Base-by-base conservation (phyloP, 192 early-diverging fungal genomes). In the Blastocladiella britannica region DNA sequence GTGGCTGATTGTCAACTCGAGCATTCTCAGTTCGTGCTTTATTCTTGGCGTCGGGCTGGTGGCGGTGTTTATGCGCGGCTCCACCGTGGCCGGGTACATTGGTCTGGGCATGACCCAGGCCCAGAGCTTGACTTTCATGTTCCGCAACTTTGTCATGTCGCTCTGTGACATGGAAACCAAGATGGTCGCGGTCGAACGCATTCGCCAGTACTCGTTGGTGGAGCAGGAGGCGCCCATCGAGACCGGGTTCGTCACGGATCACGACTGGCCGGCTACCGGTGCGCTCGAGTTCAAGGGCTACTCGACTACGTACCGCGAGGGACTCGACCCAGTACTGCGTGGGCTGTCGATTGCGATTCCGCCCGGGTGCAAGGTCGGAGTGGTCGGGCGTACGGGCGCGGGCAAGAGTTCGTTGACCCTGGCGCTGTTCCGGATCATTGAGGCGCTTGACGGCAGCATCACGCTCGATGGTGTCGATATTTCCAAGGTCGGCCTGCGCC, bases 321-420 rank as follows among this genome's bases (percentile, higher is more conserved):
- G 83, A 24, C 57, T 54, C 57, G 71, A 76, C 26, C 83, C 80
- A 5, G 86, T 91, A 12, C 77, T 97, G 18, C 82, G 85, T 52
- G 66, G 79, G 52, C 64, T 99, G 15, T 78, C 78, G 8, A 81
- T 93, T 51, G 28, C 65, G 2, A 81, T 89, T 51, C 69, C 70
- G 3, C 74, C 82, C 23, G 70, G 70, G 15, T 77, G 85, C 65
- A 91, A 89, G 63, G 83, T 99, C 60, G 93, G 90, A 29, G 80
- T 96, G 51, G 91, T 93, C 43, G 91, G 91, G 7, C 77, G 91
- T 15, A 88, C 90, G 0, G 89, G 88, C 20, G 81, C 86, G 0
- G 87, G 37, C 3, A 47, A 47, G 9, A 20, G 15, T 0, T 47
- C 37, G 37, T 5, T 47, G 37, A 47, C 37, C 15, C 15, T 47